phyloP scores from a whole-genome alignment of 495 filamentous ascomycete genomes.

The Staphylotrichum tortipilum region DNA sequence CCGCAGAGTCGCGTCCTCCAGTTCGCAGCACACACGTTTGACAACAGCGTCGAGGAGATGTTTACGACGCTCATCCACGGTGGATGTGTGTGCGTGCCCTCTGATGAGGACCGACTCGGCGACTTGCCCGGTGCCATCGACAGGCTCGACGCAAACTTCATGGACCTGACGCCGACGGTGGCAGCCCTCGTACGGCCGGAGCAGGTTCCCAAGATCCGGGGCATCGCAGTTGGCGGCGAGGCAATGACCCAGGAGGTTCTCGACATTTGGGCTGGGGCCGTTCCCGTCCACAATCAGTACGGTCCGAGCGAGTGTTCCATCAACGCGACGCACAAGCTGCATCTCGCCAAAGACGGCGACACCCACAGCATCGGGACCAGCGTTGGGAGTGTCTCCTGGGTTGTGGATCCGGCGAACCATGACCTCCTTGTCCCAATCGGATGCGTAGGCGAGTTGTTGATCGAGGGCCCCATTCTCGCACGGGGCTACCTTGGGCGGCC shows the following conservation, averaged over 20 bases:
- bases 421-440: conserved; percentile 55
- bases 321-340: conserved; percentile 14
- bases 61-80: conserved; percentile 44
- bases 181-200: conserved; percentile 10
- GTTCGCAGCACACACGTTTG: conserved; percentile 53
- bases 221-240: conserved; percentile 20
- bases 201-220: conserved; percentile 16
- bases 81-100: conserved; percentile 27
- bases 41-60: conserved; percentile 47
- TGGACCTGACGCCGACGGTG: conserved; percentile 20
- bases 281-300: conserved; percentile 45
- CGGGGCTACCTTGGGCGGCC: conserved; percentile 65
- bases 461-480: conserved; percentile 48
- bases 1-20: conserved; percentile 30
- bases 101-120: conserved; percentile 19
- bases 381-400: conserved; percentile 26
- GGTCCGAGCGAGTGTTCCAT: conserved; percentile 43
- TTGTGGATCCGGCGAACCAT: conserved; percentile 52
- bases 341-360: conserved; percentile 1
- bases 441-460: conserved; percentile 65
- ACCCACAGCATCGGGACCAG: conserved; percentile 14
- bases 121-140: conserved; percentile 25
- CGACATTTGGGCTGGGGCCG: conserved; percentile 14
- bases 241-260: conserved; percentile 15
- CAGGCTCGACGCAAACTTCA: conserved; percentile 13